Base-by-base conservation (phyloP, 768 basidiomycete species). In the Chiua virens region DNA sequence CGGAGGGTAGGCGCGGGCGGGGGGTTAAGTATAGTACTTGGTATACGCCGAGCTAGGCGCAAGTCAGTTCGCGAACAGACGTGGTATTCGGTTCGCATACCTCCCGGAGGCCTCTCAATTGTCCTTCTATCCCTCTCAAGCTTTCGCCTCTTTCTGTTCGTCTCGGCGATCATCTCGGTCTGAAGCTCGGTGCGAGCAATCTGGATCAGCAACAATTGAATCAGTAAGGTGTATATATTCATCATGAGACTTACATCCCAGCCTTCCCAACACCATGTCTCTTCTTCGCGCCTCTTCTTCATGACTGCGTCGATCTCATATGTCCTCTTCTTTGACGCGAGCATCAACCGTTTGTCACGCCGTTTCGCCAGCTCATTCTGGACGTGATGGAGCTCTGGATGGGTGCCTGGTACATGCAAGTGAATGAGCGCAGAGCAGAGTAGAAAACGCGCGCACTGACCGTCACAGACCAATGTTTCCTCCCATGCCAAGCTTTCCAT, bases 401-500 rank as follows among this genome's bases (percentile, higher is more conserved):
- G 96, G 0, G 81, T 79, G 25, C 84, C 93, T 94, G 50, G 22
- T 23, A n/a, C 0, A 55, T 14, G 42, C 20, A 44, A 21, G 17
- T 45, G 39, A 46, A 38, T 36, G 11, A 61, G 42, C 20, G n/a
- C 1, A 49, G 32, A 39, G 6, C 17, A 25, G 20, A 8, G 44
- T 28, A 43, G 45, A 22, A 38, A 36, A 2, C 17, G 8, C 4
- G 27, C 9, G 15, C 20, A 73, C 84, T 59, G 58, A 93, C 94
- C 89, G 38, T 86, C 80, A 25, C 80, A 75, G 21, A 98, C 78
- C 60, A 94, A 74, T 14, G 80, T 73, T 63, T 98, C 93, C 68
- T 98, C 96, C 82, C 86, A 87, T 30, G 89, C 87, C 8, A 96
- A 73, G 5, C 82, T 83, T 36, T 93, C 89, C 92, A 98, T 93